Percentiles rank a stretch among this genome's conserved stretches.
phyloP scores from a whole-genome alignment of 2,329 filamentous ascomycete genomes.

The Venturia aucupariae region DNA sequence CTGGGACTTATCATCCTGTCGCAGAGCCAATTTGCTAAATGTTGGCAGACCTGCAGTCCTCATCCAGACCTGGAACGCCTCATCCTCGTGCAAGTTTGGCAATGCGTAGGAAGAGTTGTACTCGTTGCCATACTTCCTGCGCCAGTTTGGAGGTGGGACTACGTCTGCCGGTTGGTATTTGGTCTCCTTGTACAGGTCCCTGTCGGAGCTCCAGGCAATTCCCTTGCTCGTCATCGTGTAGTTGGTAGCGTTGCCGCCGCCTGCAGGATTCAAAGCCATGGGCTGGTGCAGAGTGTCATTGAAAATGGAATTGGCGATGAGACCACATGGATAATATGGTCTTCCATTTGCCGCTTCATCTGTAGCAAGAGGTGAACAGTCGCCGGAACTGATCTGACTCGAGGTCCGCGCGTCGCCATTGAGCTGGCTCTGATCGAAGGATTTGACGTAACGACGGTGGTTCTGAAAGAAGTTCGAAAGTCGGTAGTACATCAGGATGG shows the following conservation, averaged over 20 bases:
- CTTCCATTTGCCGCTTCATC: conserved; percentile 31
- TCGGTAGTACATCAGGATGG: conserved; percentile 88
- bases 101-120: conserved; percentile 59
- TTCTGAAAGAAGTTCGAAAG: conserved; percentile 99
- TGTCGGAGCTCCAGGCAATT: conserved; percentile 83
- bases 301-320: conserved; percentile 95
- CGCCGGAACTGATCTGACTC: conserved; percentile 53
- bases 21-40: conserved; percentile 86
- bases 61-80: conserved; percentile 98
- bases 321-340: conserved; percentile 86
- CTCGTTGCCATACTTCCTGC: conserved; percentile 54
- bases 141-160: conserved; percentile 82
- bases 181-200: conserved; percentile 64
- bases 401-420: conserved; percentile 58
- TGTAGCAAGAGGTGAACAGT: conserved; percentile 60
- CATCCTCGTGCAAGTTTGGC: conserved; percentile 64
- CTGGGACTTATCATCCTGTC: conserved; percentile 57
- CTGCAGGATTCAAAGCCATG: conserved; percentile 45
- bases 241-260: conserved; percentile 32
- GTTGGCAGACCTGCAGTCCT: conserved; percentile 85
- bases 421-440: conserved; percentile 74
- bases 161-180: conserved; percentile 58
- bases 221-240: conserved; percentile 71
- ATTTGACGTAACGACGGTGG: conserved; percentile 90
- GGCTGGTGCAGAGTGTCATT: conserved; percentile 80